Evolutionary conservation across 805 yeast species (phyloP).

Genomic region (Yamadazyma nakazawae): DNA sequence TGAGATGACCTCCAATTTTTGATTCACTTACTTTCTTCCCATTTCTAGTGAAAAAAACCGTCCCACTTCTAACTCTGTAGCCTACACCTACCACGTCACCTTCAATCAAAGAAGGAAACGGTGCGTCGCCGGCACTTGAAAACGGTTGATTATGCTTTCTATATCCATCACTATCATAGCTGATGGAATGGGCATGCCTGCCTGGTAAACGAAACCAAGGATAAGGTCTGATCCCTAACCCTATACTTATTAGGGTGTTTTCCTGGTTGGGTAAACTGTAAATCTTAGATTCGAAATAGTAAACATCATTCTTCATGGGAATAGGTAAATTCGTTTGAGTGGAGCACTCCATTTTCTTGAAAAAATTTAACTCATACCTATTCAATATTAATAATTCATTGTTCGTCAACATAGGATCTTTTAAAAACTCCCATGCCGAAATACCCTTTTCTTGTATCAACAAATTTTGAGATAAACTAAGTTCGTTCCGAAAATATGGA

Average conservation of each 20-base stretch:
- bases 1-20: slow-evolving; percentile 74
- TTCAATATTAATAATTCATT: slow-evolving; percentile 61
- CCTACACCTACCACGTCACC: slow-evolving; percentile 97
- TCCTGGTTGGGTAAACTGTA: slow-evolving; percentile 63
- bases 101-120: slow-evolving; percentile 57
- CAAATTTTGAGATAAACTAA: slow-evolving; percentile 57
- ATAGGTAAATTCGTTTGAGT: slow-evolving; percentile 81
- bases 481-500: slow-evolving; percentile 39
- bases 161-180: slow-evolving; percentile 85
- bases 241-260: slow-evolving; percentile 62
- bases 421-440: slow-evolving; percentile 82
- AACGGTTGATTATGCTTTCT: slow-evolving; percentile 81
- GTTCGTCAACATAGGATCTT: slow-evolving; percentile 51
- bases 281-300: slow-evolving; percentile 84
- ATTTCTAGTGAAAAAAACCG: slow-evolving; percentile 89
- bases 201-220: slow-evolving; percentile 95
- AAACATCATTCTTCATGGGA: slow-evolving; percentile 78
- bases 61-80: slow-evolving; percentile 74
- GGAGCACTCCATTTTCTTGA: slow-evolving; percentile 59
- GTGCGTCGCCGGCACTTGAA: slow-evolving; percentile 41
- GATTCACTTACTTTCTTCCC: slow-evolving; percentile 86
- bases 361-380: slow-evolving; percentile 58
- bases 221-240: slow-evolving; percentile 82
- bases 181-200: slow-evolving; percentile 74
- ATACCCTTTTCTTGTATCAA: slow-evolving; percentile 84